phyloP scores from a whole-genome alignment of 495 filamentous ascomycete genomes.

The Hypoxylon trugodes region DNA sequence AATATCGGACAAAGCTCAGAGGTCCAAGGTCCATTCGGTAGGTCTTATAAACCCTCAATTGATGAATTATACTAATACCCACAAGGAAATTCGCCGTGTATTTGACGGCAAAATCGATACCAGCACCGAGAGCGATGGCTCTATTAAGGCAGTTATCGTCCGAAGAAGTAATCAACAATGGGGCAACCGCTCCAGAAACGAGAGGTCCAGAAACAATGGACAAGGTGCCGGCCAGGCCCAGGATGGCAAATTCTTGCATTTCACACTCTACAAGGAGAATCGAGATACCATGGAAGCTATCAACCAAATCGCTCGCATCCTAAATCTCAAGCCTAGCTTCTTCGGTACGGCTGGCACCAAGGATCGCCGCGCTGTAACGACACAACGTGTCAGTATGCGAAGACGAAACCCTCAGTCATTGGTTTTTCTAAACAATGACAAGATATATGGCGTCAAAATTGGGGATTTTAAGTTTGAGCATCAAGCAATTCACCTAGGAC shows the following conservation, averaged over 20 bases:
- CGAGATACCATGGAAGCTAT: conserved; percentile 96
- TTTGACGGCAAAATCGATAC: conserved; percentile 50
- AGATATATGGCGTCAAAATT: conserved; percentile 64
- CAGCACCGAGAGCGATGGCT: conserved; percentile 37
- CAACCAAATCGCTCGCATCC: conserved; percentile 70
- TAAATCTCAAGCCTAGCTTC: conserved; percentile 71
- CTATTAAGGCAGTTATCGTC: conserved; percentile 47
- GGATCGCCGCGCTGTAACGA: conserved; percentile 87
- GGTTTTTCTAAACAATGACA: conserved; percentile 69
- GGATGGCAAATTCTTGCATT: conserved; percentile 85
- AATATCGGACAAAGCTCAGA: conserved; percentile 49
- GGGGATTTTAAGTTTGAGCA: conserved; percentile 81
- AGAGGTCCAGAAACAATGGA: conserved; percentile 41
- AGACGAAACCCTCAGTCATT: conserved; percentile 71
- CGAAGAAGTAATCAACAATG: conserved; percentile 46
- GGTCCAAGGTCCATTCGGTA: conserved; percentile 52
- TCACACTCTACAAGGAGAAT: conserved; percentile 97
- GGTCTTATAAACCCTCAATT: neutral
- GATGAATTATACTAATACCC: conserved; percentile 15
- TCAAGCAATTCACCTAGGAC: conserved; percentile 77
- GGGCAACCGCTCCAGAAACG: conserved; percentile 47
- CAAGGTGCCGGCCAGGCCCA: conserved; percentile 25
- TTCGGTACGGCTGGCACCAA: conserved; percentile 95
- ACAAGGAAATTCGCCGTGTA: conserved; percentile 56
- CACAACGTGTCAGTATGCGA: conserved; percentile 80